Percentiles rank a stretch among this genome's conserved stretches.
Conservation (phyloP, 768 basidiomycete genomes). For the Collybiopsis luxurians region DNA sequence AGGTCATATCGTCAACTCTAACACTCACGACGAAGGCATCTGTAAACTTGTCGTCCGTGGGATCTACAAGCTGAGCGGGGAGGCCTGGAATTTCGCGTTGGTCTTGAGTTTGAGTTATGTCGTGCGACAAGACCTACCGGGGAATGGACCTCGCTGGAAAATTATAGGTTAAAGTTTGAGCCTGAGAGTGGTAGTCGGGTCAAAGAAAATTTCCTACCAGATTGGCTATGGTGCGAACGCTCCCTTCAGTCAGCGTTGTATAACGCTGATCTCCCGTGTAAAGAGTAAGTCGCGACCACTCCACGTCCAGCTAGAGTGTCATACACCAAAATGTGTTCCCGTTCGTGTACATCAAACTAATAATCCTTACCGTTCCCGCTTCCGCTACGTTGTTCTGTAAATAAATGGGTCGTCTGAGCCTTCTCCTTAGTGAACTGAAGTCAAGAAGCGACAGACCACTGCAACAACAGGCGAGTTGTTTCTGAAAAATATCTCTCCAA, state of each 20-base stretch:
- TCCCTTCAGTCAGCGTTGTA: conserved; percentile 39
- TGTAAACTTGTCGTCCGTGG: conserved; percentile 39
- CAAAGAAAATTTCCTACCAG: conserved; percentile 14
- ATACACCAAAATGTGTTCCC: neutral
- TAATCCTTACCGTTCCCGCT: conserved; percentile 25
- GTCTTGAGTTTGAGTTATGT: neutral
- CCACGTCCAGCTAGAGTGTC: conserved; percentile 38
- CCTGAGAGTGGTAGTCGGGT: no score
- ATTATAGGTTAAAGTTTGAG: no score
- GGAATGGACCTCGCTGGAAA: conserved; percentile 31
- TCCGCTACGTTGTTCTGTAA: conserved; percentile 16
- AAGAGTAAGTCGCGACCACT: conserved; percentile 43
- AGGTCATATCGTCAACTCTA: conserved; percentile 16
- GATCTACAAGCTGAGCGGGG: conserved; percentile 52
- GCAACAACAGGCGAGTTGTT: conserved; percentile 33
- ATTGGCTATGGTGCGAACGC: conserved; percentile 46
- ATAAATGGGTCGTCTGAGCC: neutral
- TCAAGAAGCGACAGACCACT: neutral
- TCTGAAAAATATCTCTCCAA: conserved; percentile 16
- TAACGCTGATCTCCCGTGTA: conserved; percentile 52
- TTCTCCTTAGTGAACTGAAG: neutral
- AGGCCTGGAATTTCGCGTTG: conserved; percentile 35
- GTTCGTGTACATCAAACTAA: conserved; percentile 22
- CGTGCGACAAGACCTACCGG: conserved; percentile 11
- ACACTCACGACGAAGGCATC: conserved; percentile 45